Conservation (phyloP, 192 early-diverging fungal genomes). For the Coemansia sp. region DNA sequence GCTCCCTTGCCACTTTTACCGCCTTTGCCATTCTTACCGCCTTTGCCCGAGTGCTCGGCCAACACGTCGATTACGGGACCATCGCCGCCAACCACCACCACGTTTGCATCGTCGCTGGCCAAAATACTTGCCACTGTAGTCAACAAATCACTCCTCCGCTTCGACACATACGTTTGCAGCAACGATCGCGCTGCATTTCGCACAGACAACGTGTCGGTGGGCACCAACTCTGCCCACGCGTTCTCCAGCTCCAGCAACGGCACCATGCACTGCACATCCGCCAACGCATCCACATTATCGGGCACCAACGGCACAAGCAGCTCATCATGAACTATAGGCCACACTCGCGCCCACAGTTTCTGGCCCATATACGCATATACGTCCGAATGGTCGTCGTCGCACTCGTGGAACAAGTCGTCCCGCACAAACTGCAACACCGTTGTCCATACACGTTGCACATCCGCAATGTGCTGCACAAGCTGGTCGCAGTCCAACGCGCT, state of each 20-base stretch:
- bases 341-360: constrained; percentile 28
- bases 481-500: not conserved
- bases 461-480: constrained; percentile 14
- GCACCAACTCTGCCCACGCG: constrained; percentile 34
- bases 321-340: constrained; percentile 21
- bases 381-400: constrained; percentile 36
- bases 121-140: constrained; percentile 29
- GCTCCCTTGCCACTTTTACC: constrained; percentile 9
- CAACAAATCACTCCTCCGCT: constrained; percentile 42
- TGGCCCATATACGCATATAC: constrained; percentile 36
- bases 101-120: constrained; percentile 41
- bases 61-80: constrained; percentile 22
- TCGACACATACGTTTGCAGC: constrained; percentile 35
- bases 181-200: constrained; percentile 23
- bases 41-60: constrained; percentile 3
- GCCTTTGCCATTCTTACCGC: not conserved
- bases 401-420: constrained; percentile 41
- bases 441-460: constrained; percentile 39
- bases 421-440: constrained; percentile 37
- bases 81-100: constrained; percentile 34
- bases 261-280: constrained; percentile 27
- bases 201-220: constrained; percentile 17
- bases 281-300: constrained; percentile 17
- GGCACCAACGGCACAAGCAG: constrained; percentile 33
- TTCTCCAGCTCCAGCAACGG: constrained; percentile 44